Evolutionary conservation across 2,329 filamentous ascomycete species (phyloP).

Genomic region (Microdochium nivale): DNA sequence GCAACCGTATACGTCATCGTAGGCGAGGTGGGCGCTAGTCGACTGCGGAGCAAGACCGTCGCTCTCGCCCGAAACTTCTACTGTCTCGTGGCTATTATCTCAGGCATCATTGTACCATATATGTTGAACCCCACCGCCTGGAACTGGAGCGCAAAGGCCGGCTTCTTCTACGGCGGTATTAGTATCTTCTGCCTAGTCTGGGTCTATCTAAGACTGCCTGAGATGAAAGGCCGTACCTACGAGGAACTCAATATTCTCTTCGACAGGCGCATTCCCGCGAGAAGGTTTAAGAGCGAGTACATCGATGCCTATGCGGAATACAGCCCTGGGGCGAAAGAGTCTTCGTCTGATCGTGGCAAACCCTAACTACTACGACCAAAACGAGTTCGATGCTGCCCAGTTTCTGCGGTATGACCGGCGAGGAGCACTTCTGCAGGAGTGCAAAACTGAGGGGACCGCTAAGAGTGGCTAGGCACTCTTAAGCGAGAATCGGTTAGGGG

Average conservation of each 20-base stretch:
- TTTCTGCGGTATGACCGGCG: too few species aligned
- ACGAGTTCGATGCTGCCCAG: too few species aligned
- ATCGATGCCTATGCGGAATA: slow-evolving; percentile 1
- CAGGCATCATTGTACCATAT: slow-evolving; percentile 20
- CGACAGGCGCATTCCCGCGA: slow-evolving; percentile 8
- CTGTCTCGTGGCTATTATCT: slow-evolving; percentile 26
- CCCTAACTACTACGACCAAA: too few species aligned
- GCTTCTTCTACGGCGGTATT: slow-evolving; percentile 10
- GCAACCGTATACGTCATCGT: slow-evolving; percentile 30
- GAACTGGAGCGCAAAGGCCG: slow-evolving; percentile 25
- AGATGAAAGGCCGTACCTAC: slow-evolving; percentile 29
- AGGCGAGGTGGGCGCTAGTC: slow-evolving; percentile 24
- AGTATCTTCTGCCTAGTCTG: slow-evolving; percentile 20
- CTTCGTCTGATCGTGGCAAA: too few species aligned
- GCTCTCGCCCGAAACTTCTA: slow-evolving; percentile 27
- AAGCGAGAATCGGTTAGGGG: too few species aligned
- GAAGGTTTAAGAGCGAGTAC: background rate
- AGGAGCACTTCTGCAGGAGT: too few species aligned
- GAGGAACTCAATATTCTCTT: slow-evolving; percentile 36
- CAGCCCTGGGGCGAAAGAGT: too few species aligned
- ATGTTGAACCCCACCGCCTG: slow-evolving; percentile 17
- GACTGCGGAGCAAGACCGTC: slow-evolving; percentile 19
- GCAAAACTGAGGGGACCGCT: too few species aligned
- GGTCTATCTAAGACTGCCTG: slow-evolving; percentile 28
- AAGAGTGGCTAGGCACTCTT: too few species aligned